Evolutionary conservation across 2,329 filamentous ascomycete genomes (phyloP).

Genomic region (Parastagonospora avenae): DNA sequence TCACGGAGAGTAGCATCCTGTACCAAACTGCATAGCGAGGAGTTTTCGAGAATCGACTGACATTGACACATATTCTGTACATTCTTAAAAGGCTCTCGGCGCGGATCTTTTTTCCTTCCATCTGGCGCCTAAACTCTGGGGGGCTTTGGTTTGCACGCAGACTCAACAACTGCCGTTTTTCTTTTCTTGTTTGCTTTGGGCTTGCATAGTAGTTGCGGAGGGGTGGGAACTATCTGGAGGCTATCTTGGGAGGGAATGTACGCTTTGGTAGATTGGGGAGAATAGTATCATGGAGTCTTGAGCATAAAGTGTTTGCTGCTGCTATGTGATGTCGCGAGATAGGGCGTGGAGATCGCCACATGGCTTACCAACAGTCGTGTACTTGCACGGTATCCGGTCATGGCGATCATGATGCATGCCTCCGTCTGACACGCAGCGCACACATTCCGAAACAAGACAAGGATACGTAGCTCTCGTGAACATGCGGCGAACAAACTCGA

Average conservation of each 20-base stretch:
- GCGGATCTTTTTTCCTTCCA: constrained; percentile 13
- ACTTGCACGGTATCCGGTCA: background rate
- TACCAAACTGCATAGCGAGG: constrained; percentile 42
- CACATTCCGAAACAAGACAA: constrained; percentile 15
- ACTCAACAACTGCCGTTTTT: background rate
- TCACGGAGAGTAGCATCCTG: constrained; percentile 10
- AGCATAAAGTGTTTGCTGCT: background rate
- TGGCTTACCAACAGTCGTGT: background rate
- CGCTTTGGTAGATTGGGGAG: background rate
- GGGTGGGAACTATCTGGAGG: background rate
- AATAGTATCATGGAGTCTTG: background rate
- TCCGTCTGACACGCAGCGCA: constrained; percentile 21
- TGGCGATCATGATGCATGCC: background rate
- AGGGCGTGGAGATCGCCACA: background rate
- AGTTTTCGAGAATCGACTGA: constrained; percentile 21
- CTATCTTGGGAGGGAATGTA: background rate
- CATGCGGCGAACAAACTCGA: background rate
- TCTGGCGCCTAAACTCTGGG: constrained; percentile 4
- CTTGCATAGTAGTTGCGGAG: background rate
- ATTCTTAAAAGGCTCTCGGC: constrained; percentile 24
- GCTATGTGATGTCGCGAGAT: background rate
- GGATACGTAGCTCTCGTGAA: too few species aligned
- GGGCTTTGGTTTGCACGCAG: background rate
- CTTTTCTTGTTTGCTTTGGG: background rate
- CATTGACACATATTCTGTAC: constrained; percentile 14